Conservation (phyloP, 1,284 basidiomycete genomes). For the Lentinula novae-zelandiae region DNA sequence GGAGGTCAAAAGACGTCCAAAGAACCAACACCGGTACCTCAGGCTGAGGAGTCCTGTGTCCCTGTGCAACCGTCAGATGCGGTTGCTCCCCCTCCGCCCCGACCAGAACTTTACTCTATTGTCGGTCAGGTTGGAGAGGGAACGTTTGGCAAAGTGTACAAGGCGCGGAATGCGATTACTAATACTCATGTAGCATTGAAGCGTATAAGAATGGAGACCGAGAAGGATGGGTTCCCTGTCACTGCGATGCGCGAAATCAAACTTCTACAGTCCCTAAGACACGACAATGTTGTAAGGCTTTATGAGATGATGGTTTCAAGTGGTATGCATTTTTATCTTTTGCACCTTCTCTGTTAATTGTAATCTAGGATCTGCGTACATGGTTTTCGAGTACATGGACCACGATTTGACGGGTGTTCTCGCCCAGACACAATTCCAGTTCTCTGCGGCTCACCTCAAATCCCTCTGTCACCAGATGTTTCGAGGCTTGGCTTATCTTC, state of each 20-base stretch:
- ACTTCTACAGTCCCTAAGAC: slow-evolving; percentile 86
- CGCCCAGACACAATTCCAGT: slow-evolving; percentile 84
- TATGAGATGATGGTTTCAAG: slow-evolving; percentile 99
- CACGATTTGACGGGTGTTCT: slow-evolving; percentile 96
- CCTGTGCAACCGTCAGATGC: background rate
- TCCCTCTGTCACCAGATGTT: slow-evolving; percentile 95
- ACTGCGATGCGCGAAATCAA: slow-evolving; percentile 99
- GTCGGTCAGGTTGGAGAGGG: slow-evolving; percentile 97
- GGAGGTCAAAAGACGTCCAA: background rate
- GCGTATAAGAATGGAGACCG: slow-evolving; percentile 96
- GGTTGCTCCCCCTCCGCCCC: slow-evolving; percentile 23
- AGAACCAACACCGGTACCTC: background rate
- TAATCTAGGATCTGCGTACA: slow-evolving; percentile 86
- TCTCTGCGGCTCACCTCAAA: slow-evolving; percentile 88
- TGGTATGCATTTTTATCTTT: slow-evolving; percentile 47
- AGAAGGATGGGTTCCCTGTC: slow-evolving; percentile 97
- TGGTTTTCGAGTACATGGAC: slow-evolving; percentile 99
- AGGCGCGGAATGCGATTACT: slow-evolving; percentile 81
- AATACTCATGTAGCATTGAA: slow-evolving; percentile 88
- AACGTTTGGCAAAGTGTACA: slow-evolving; percentile 99
- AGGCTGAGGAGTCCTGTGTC: background rate
- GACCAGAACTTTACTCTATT: slow-evolving; percentile 78
- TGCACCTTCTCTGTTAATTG: slow-evolving; percentile 13
- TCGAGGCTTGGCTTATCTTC: slow-evolving; percentile 88
- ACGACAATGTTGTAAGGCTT: slow-evolving; percentile 86